phyloP scores from a whole-genome alignment of 768 basidiomycete genomes.

The Leccinum pellstonianum region DNA sequence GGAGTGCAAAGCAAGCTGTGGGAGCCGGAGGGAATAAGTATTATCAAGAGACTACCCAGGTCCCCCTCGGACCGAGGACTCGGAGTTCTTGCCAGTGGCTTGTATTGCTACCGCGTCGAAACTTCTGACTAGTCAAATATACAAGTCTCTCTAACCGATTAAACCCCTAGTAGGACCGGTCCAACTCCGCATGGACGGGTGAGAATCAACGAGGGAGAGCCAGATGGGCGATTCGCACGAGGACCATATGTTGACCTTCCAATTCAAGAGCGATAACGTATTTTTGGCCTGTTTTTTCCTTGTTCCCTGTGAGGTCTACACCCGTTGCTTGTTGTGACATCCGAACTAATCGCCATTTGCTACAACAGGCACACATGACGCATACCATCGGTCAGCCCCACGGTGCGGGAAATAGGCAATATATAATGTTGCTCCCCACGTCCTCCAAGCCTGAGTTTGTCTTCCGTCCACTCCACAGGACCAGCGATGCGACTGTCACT shows the following conservation, averaged over 20 bases:
- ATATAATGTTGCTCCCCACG: conserved; percentile 8
- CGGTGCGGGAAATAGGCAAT: neutral
- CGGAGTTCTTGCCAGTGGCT: too few species aligned
- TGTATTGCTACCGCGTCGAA: too few species aligned
- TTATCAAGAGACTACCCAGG: too few species aligned
- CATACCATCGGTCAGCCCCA: neutral
- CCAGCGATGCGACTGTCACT: conserved; percentile 14
- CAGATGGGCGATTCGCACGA: neutral
- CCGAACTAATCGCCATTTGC: neutral
- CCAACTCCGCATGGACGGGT: neutral
- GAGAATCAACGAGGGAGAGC: neutral
- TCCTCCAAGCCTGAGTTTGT: neutral
- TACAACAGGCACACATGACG: neutral
- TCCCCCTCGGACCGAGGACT: too few species aligned
- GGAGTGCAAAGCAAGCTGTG: too few species aligned
- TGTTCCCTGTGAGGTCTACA: neutral
- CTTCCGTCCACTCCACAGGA: neutral
- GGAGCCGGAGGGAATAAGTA: too few species aligned
- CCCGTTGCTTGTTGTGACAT: too few species aligned
- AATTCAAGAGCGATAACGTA: conserved; percentile 1
- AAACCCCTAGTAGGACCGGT: neutral
- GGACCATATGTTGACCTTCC: neutral
- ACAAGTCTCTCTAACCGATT: neutral
- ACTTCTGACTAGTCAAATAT: too few species aligned
- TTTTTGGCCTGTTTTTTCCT: neutral